These are phyloP conservation scores for Leishmania arabica DNA, from an alignment of 208 protist species.

Conservation along the genomic window DNA sequence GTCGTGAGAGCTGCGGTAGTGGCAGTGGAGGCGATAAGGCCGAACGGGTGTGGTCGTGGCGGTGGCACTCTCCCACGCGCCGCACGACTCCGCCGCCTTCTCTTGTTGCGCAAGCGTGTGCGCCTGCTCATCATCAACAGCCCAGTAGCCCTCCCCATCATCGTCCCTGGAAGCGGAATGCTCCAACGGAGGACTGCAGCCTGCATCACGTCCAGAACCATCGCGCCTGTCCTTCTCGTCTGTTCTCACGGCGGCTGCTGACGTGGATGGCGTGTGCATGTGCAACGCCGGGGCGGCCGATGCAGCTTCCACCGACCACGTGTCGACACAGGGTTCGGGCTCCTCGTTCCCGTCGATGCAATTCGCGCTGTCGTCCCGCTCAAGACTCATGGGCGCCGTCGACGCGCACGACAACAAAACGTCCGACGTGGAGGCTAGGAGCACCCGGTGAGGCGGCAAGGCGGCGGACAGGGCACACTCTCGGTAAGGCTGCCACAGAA, in stretches of 20 bases:
- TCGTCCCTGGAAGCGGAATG: neutral
- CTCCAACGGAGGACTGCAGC: neutral
- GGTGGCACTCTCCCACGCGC: neutral
- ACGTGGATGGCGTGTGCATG: neutral
- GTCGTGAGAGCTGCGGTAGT: neutral
- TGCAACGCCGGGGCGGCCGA: neutral
- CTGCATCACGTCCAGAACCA: neutral
- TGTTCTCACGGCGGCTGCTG: neutral
- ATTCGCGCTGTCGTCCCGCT: slow-evolving; percentile 2
- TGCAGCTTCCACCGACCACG: neutral
- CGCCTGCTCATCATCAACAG: neutral
- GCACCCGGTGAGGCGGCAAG: slow-evolving; percentile 11
- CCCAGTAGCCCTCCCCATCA: neutral
- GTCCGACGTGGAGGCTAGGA: slow-evolving; percentile 10
- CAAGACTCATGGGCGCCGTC: neutral
- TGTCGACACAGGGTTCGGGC: neutral
- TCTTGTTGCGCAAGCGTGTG: neutral
- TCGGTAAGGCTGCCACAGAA: neutral
- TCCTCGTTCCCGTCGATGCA: neutral
- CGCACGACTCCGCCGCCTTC: neutral
- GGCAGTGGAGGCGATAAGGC: neutral
- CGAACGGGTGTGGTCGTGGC: neutral
- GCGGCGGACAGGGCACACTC: neutral
- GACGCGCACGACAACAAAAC: slow-evolving; percentile 1
- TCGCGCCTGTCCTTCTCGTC: neutral